These are phyloP conservation scores for Arthrobotrys entomopaga DNA, from an alignment of 2,329 filamentous ascomycete genomes.

Conservation along the genomic window DNA sequence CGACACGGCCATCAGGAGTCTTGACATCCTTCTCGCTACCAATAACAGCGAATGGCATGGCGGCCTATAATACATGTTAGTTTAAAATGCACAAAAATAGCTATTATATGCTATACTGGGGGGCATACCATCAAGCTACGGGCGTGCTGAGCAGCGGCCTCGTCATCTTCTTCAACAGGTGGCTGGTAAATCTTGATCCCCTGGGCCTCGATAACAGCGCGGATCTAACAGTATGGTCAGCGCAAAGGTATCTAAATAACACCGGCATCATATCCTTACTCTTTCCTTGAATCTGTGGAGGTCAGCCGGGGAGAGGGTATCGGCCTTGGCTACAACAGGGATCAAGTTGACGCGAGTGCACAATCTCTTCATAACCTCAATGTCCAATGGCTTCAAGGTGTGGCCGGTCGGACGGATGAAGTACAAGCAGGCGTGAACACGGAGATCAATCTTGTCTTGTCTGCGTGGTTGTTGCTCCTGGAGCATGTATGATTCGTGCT, in stretches of 20 bases:
- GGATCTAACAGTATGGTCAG: slow-evolving; percentile 71
- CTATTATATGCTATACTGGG: not conserved
- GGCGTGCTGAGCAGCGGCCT: slow-evolving; percentile 93
- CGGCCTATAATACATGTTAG: slow-evolving; percentile 65
- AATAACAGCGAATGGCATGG: slow-evolving; percentile 98
- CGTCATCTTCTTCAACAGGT: slow-evolving; percentile 96
- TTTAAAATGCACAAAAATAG: not conserved
- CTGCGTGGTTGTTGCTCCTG: slow-evolving; percentile 99
- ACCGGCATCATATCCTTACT: slow-evolving; percentile 67
- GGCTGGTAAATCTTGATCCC: slow-evolving; percentile 99
- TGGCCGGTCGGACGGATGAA: slow-evolving; percentile 99
- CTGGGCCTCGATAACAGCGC: slow-evolving; percentile 94
- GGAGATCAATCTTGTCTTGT: slow-evolving; percentile 98
- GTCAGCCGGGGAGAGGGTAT: slow-evolving; percentile 93
- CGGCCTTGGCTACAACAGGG: slow-evolving; percentile 97
- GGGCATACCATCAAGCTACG: slow-evolving; percentile 77
- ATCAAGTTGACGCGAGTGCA: slow-evolving; percentile 98
- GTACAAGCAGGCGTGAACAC: slow-evolving; percentile 97
- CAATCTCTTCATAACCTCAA: slow-evolving; percentile 99
- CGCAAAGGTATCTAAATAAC: not conserved
- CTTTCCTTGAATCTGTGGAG: slow-evolving; percentile 93
- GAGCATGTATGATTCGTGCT: slow-evolving; percentile 99
- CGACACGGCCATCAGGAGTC: slow-evolving; percentile 92
- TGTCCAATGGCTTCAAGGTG: slow-evolving; percentile 97
- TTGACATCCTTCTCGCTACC: slow-evolving; percentile 99